Evolutionary conservation across 2,329 filamentous ascomycete genomes (phyloP).

Genomic region (Aspergillus pseudoviridinutans): DNA sequence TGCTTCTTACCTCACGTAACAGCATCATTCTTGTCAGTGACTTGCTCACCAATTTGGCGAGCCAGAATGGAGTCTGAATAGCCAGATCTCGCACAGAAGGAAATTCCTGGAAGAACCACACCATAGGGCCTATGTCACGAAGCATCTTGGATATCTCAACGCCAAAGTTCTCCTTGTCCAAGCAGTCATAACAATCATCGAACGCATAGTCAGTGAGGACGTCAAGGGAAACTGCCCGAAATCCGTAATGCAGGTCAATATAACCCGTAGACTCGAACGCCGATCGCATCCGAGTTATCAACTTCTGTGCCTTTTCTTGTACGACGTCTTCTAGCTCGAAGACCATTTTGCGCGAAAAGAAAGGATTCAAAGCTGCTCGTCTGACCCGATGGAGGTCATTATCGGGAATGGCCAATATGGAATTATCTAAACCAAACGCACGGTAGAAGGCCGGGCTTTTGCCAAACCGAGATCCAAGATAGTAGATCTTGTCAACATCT

Average conservation of each 20-base stretch:
- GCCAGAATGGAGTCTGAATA: conserved; percentile 14
- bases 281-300: conserved; percentile 18
- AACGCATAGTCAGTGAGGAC: conserved; percentile 29
- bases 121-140: conserved; percentile 14
- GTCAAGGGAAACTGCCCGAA: conserved; percentile 25
- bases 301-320: conserved; percentile 17
- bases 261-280: conserved; percentile 11
- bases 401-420: conserved; percentile 28
- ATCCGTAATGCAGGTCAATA: conserved; percentile 21
- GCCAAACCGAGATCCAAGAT: conserved; percentile 19
- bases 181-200: conserved; percentile 16
- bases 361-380: conserved; percentile 26
- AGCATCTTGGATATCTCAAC: conserved; percentile 17
- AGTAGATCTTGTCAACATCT: conserved; percentile 23
- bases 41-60: conserved; percentile 9
- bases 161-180: conserved; percentile 18
- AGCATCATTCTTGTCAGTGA: conserved; percentile 14
- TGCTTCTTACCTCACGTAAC: conserved; percentile 10
- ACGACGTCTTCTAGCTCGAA: conserved; percentile 22
- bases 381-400: conserved; percentile 26
- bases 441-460: conserved; percentile 25
- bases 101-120: conserved; percentile 23
- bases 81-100: conserved; percentile 13
- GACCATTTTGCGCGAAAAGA: conserved; percentile 25
- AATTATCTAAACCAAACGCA: conserved; percentile 21